A percentile compares a stretch with the other conserved stretches of the same genome.
Evolutionary conservation across 2,329 filamentous ascomycete species (phyloP).

Genomic region (Proliferodiscus dingleyae): DNA sequence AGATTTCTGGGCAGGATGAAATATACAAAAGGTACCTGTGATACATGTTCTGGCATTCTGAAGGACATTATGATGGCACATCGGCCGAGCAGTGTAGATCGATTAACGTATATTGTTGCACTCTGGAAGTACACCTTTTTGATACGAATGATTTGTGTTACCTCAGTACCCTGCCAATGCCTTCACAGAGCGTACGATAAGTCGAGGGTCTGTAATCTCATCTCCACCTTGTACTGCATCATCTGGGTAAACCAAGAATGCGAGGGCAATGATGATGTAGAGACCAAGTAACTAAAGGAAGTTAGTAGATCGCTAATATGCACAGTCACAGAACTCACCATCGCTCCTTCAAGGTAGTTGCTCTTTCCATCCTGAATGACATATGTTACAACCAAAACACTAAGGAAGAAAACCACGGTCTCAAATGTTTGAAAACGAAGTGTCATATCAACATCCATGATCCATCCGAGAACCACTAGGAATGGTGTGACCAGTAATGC

Average conservation of each 20-base stretch:
- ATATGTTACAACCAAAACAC: constrained; percentile 70
- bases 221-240: constrained; percentile 28
- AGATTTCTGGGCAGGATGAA: too few relatives aligned
- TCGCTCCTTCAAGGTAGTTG: constrained; percentile 78
- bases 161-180: background rate
- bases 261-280: constrained; percentile 55
- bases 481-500: constrained; percentile 76
- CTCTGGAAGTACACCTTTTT: background rate
- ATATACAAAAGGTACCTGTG: background rate
- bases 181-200: constrained; percentile 3
- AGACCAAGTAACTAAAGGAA: constrained; percentile 47
- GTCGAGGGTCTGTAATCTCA: background rate
- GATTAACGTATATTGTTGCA: background rate
- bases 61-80: background rate
- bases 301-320: background rate
- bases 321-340: constrained; percentile 35
- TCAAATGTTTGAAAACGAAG: constrained; percentile 78
- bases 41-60: background rate
- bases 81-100: constrained; percentile 1
- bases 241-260: constrained; percentile 57
- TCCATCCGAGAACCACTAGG: constrained; percentile 75
- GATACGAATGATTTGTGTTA: background rate
- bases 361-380: constrained; percentile 77
- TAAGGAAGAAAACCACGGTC: constrained; percentile 72
- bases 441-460: constrained; percentile 63